These are phyloP conservation scores for Barbatosphaeria neglecta DNA, from an alignment of 495 filamentous ascomycete species.

Conservation along the genomic window DNA sequence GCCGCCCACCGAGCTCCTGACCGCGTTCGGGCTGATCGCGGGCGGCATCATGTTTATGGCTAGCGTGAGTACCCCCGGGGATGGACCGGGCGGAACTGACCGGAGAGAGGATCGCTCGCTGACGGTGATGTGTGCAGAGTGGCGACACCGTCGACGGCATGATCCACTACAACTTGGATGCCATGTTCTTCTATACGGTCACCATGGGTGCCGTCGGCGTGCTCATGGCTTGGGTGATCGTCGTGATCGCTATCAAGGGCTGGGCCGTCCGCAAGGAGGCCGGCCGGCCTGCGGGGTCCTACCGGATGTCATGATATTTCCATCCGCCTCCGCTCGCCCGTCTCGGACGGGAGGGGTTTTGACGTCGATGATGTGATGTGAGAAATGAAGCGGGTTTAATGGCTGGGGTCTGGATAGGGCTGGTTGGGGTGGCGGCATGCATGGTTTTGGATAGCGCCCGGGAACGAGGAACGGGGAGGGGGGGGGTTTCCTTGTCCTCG, in stretches of 20 bases:
- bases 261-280: slow-evolving; percentile 64
- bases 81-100: neutral
- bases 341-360: too few relatives aligned
- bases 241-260: slow-evolving; percentile 77
- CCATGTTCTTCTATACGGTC: slow-evolving; percentile 92
- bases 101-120: slow-evolving; percentile 6
- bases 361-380: too few relatives aligned
- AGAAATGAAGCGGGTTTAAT: too few relatives aligned
- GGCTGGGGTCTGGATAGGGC: too few relatives aligned
- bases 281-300: slow-evolving; percentile 2
- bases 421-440: too few relatives aligned
- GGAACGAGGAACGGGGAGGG: too few relatives aligned
- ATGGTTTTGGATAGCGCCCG: too few relatives aligned
- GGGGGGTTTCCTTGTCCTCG: too few relatives aligned
- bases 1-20: slow-evolving; percentile 81
- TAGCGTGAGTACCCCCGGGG: slow-evolving; percentile 47
- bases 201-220: slow-evolving; percentile 74
- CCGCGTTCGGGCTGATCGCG: slow-evolving; percentile 74
- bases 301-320: neutral
- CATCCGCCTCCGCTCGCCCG: neutral
- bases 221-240: slow-evolving; percentile 73
- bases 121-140: slow-evolving; percentile 28
- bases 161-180: slow-evolving; percentile 57
- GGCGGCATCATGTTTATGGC: slow-evolving; percentile 91
- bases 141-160: slow-evolving; percentile 66